Evolutionary conservation across 176 grass and related monocot species (phyloP).

Genomic region (Eragrostis curvula): DNA sequence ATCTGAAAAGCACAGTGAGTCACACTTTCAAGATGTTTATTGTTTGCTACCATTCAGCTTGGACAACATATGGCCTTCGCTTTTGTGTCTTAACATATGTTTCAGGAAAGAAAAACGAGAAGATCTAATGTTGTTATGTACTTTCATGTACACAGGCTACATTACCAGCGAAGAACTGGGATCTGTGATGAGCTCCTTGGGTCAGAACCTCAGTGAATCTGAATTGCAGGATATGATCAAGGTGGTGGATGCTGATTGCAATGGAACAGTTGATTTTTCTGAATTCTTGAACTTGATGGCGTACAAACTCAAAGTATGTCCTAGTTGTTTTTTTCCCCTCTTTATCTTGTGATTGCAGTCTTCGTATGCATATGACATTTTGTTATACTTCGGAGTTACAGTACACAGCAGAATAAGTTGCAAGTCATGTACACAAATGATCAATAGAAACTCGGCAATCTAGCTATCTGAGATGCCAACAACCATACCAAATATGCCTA

Average conservation of each 20-base stretch:
- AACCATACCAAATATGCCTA: neutral
- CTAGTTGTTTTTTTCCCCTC: neutral
- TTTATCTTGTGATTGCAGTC: neutral
- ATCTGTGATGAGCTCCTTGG: slow-evolving; percentile 45
- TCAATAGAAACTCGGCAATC: neutral
- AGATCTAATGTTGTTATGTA: neutral
- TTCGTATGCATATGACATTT: neutral
- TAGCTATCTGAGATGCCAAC: neutral
- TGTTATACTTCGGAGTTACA: neutral
- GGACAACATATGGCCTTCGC: neutral
- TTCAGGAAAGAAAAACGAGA: neutral
- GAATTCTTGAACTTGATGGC: slow-evolving; percentile 56
- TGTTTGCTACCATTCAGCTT: neutral
- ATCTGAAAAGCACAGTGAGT: neutral
- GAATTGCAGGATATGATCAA: slow-evolving; percentile 45
- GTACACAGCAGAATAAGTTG: neutral
- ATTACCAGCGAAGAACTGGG: slow-evolving; percentile 51
- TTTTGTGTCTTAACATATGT: neutral
- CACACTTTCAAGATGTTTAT: neutral
- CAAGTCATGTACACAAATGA: neutral
- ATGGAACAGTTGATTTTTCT: slow-evolving; percentile 43
- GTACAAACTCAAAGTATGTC: slow-evolving; percentile 36
- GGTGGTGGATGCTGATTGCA: slow-evolving; percentile 46
- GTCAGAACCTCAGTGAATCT: slow-evolving; percentile 37
- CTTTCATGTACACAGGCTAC: slow-evolving; percentile 28